Percentiles rank a stretch among this genome's conserved stretches.
Conservation (phyloP, 768 basidiomycete genomes). For the Austroboletus festivus region DNA sequence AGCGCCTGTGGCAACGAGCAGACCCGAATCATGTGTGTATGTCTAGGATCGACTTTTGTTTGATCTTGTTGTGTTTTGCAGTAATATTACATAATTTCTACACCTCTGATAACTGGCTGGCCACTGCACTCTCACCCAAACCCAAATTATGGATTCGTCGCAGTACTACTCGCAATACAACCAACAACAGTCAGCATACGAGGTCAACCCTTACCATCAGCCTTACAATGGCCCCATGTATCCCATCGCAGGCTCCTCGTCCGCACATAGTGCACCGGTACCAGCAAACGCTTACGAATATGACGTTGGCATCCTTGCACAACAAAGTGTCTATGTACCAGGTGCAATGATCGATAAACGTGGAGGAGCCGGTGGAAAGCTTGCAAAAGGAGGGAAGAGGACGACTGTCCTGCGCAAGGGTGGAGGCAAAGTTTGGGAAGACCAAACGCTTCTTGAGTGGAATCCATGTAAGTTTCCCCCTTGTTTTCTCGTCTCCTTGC, state of each 20-base stretch:
- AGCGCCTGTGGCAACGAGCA: conserved; percentile 30
- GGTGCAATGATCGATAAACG: conserved; percentile 89
- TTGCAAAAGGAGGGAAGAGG: conserved; percentile 87
- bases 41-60: conserved; percentile 19
- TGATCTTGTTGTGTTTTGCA: conserved; percentile 23
- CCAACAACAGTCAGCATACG: conserved; percentile 52
- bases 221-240: conserved; percentile 75
- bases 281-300: conserved; percentile 92
- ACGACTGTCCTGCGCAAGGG: conserved; percentile 94
- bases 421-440: conserved; percentile 97
- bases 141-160: conserved; percentile 34
- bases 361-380: conserved; percentile 79
- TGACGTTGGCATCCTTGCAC: conserved; percentile 85
- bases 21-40: conserved; percentile 6
- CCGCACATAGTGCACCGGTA: conserved; percentile 70
- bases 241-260: conserved; percentile 60
- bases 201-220: conserved; percentile 80
- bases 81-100: conserved; percentile 15
- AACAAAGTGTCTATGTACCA: conserved; percentile 90
- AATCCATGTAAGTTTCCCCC: conserved; percentile 71
- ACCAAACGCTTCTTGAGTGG: conserved; percentile 96
- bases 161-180: conserved; percentile 48
- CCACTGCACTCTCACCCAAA: no score
- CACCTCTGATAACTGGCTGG: no score
- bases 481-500: neutral